These are phyloP conservation scores for Edaphochlamys debaryana DNA, from an alignment of 139 green algal species.

Conservation along the genomic window DNA sequence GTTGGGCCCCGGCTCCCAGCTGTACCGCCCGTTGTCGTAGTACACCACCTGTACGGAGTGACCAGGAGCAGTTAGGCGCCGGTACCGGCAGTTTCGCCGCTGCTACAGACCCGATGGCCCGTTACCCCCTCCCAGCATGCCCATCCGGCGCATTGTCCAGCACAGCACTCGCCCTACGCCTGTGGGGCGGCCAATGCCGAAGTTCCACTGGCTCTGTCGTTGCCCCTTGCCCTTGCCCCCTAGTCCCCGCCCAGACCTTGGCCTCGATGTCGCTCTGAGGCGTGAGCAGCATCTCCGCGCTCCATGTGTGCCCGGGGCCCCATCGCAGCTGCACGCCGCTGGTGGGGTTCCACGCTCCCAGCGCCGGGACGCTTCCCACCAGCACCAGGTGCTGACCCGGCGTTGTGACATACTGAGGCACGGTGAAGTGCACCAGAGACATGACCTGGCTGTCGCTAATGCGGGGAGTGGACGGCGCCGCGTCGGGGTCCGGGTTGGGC, in stretches of 20 bases:
- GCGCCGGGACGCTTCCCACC: slow-evolving; percentile 27
- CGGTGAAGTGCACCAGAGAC: slow-evolving; percentile 46
- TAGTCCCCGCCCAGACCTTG: too few relatives aligned
- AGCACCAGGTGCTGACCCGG: slow-evolving; percentile 56
- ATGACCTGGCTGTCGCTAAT: slow-evolving; percentile 17
- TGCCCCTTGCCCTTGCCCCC: too few relatives aligned
- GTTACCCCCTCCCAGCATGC: too few relatives aligned
- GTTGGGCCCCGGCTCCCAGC: slow-evolving; percentile 43
- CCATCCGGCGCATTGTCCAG: too few relatives aligned
- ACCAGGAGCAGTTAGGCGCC: background rate
- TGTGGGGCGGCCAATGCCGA: too few relatives aligned
- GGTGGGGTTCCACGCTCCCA: slow-evolving; percentile 47
- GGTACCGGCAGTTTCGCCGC: background rate
- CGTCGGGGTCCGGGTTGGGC: background rate
- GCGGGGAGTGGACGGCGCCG: background rate
- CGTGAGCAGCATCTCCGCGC: slow-evolving; percentile 33
- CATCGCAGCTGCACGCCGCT: slow-evolving; percentile 34
- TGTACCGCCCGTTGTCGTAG: slow-evolving; percentile 36
- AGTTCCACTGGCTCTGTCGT: too few relatives aligned
- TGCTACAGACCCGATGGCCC: too few relatives aligned
- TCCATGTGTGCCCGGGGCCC: slow-evolving; percentile 35
- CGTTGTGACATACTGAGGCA: slow-evolving; percentile 42
- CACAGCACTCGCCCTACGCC: too few relatives aligned
- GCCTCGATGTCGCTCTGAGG: slow-evolving; percentile 23
- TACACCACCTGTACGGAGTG: slow-evolving; percentile 20